Percentiles rank a stretch among this genome's conserved stretches.
phyloP scores from a whole-genome alignment of 345 rosid genomes.

The Cardiospermum halicacabum region DNA sequence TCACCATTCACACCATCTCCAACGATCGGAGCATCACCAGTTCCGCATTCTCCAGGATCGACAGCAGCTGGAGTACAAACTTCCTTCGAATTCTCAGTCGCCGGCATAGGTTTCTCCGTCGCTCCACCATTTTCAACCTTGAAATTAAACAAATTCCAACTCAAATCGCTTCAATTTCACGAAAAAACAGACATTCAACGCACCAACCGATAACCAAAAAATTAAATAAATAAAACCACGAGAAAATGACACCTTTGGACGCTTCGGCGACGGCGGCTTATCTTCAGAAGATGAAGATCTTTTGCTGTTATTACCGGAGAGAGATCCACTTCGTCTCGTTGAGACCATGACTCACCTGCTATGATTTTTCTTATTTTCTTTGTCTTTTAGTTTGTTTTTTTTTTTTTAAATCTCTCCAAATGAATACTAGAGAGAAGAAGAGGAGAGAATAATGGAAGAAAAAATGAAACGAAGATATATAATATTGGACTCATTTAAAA shows the following conservation, averaged over 20 bases:
- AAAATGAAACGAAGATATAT: background rate
- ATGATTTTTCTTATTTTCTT: slow-evolving; percentile 13
- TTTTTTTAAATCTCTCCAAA: slow-evolving; percentile 11
- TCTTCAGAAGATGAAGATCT: slow-evolving; percentile 64
- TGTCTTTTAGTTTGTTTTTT: background rate
- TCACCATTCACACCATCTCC: slow-evolving; percentile 36
- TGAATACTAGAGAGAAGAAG: slow-evolving; percentile 8
- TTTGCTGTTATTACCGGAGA: slow-evolving; percentile 63
- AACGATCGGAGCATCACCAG: slow-evolving; percentile 39
- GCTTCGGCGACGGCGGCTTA: slow-evolving; percentile 64
- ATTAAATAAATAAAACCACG: background rate
- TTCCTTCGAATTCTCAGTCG: slow-evolving; percentile 57
- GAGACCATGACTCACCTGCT: slow-evolving; percentile 75
- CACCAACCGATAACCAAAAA: background rate
- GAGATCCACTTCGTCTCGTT: slow-evolving; percentile 77
- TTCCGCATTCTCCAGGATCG: slow-evolving; percentile 53
- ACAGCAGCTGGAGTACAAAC: slow-evolving; percentile 34
- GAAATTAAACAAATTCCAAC: slow-evolving; percentile 15
- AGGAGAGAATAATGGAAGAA: no score
- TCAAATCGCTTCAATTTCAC: slow-evolving; percentile 17
- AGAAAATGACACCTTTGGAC: slow-evolving; percentile 52
- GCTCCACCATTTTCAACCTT: slow-evolving; percentile 55
- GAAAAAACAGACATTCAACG: slow-evolving; percentile 4
- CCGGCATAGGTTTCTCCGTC: slow-evolving; percentile 42
- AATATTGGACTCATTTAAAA: background rate